phyloP scores from a whole-genome alignment of 768 basidiomycete species.

The Russula olivacea region DNA sequence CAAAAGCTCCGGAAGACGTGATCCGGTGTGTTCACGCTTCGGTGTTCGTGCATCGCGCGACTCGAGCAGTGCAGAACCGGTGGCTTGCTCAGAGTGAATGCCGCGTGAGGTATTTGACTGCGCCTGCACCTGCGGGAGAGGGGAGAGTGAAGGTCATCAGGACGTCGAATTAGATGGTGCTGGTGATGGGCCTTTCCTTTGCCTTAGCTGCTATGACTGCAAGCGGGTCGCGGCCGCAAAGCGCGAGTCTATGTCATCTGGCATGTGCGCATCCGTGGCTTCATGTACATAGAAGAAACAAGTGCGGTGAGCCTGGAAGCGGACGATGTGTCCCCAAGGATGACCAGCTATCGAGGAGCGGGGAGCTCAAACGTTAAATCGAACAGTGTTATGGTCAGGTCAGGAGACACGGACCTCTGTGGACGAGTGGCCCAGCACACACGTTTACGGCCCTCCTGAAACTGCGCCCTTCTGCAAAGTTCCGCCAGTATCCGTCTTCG shows the following conservation, averaged over 20 bases:
- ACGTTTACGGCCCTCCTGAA: conserved; percentile 44
- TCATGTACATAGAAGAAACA: conserved; percentile 52
- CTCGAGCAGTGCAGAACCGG: conserved; percentile 47
- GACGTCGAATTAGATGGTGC: no score
- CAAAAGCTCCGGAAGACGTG: conserved; percentile 19
- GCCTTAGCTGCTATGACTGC: conserved; percentile 34
- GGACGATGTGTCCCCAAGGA: conserved; percentile 76
- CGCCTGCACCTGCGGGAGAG: no score
- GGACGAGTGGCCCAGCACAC: conserved; percentile 69
- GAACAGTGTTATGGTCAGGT: neutral
- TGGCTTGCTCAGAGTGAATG: no score
- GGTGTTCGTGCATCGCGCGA: conserved; percentile 18
- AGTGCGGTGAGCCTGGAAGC: conserved; percentile 53
- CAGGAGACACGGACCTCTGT: conserved; percentile 52
- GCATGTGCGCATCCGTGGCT: conserved; percentile 71
- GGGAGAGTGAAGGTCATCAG: no score
- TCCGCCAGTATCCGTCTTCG: conserved; percentile 59
- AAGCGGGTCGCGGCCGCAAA: conserved; percentile 37
- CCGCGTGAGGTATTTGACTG: no score
- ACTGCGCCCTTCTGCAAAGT: conserved; percentile 40
- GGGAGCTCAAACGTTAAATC: conserved; percentile 1
- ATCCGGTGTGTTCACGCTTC: conserved; percentile 10
- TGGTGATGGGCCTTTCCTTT: no score
- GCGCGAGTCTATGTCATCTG: conserved; percentile 46
- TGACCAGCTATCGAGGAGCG: conserved; percentile 55